Conservation (phyloP, 768 basidiomycete genomes). For the Grammothele lineata region DNA sequence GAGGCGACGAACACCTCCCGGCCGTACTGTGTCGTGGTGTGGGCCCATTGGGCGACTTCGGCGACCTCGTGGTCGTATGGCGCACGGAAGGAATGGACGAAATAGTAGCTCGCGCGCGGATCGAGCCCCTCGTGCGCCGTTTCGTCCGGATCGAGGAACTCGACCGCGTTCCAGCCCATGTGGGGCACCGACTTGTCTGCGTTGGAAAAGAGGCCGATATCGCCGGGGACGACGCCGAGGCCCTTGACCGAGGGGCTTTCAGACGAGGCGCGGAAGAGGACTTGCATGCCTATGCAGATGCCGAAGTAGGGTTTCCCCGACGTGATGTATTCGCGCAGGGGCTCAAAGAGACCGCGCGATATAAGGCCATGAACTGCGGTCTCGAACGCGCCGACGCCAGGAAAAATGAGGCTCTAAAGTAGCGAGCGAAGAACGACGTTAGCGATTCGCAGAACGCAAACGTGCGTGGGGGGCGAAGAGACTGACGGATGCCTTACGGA, state of each 20-base stretch:
- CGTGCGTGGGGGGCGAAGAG: constrained; percentile 4
- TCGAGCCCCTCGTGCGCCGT: constrained; percentile 44
- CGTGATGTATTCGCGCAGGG: constrained; percentile 74
- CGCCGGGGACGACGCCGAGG: constrained; percentile 79
- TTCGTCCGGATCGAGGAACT: constrained; percentile 45
- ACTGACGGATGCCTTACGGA: constrained; percentile 78
- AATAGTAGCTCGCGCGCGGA: constrained; percentile 79
- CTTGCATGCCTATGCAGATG: constrained; percentile 98
- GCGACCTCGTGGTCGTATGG: constrained; percentile 59
- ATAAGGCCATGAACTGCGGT: constrained; percentile 78
- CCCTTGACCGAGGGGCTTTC: constrained; percentile 70
- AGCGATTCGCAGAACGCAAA: constrained; percentile 4
- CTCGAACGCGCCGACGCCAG: constrained; percentile 93
- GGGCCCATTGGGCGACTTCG: constrained; percentile 67
- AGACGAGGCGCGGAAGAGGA: constrained; percentile 82
- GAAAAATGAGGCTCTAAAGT: constrained; percentile 86
- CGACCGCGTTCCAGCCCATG: constrained; percentile 93
- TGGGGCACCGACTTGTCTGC: constrained; percentile 88
- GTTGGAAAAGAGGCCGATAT: constrained; percentile 70
- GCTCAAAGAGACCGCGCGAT: constrained; percentile 70
- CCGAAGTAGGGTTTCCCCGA: constrained; percentile 94
- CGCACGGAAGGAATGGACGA: constrained; percentile 93
- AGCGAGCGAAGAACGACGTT: constrained; percentile 11
- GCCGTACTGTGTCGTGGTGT: constrained; percentile 93
- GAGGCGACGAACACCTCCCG: constrained; percentile 85